Evolutionary conservation across 139 green algal genomes (phyloP).

Genomic region (Raphidocelis subcapitata): DNA sequence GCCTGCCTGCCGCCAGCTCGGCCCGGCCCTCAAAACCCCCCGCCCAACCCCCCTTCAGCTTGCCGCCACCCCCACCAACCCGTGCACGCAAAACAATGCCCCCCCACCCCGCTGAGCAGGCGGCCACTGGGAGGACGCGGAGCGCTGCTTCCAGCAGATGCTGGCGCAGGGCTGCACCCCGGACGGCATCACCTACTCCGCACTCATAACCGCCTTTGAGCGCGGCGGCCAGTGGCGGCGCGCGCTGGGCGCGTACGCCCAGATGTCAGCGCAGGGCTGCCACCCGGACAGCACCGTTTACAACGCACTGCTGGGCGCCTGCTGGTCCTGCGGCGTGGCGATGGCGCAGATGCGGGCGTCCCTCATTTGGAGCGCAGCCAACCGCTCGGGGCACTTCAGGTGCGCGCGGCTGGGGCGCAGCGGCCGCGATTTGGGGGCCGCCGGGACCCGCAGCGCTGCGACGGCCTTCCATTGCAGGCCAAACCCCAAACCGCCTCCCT

Average conservation of each 20-base stretch:
- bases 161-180: conserved; percentile 58
- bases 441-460: background rate
- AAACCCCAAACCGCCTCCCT: no score
- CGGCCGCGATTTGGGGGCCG: background rate
- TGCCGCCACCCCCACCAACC: background rate
- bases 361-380: conserved; percentile 59
- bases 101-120: conserved; percentile 33
- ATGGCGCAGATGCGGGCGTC: conserved; percentile 50
- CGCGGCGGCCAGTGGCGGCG: conserved; percentile 56
- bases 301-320: conserved; percentile 59
- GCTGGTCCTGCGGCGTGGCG: conserved; percentile 55
- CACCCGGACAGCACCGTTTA: conserved; percentile 59
- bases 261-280: conserved; percentile 25
- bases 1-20: no score
- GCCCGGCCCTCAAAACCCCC: background rate
- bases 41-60: background rate
- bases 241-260: conserved; percentile 29
- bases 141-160: conserved; percentile 81
- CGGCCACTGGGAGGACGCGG: conserved; percentile 76
- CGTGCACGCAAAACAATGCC: background rate
- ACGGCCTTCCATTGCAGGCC: no score
- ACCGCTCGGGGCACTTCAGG: conserved; percentile 59
- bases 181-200: conserved; percentile 76
- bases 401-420: background rate
- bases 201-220: conserved; percentile 70